phyloP scores from a whole-genome alignment of 352 stramenopile species.

The Achlya hypogyna region DNA sequence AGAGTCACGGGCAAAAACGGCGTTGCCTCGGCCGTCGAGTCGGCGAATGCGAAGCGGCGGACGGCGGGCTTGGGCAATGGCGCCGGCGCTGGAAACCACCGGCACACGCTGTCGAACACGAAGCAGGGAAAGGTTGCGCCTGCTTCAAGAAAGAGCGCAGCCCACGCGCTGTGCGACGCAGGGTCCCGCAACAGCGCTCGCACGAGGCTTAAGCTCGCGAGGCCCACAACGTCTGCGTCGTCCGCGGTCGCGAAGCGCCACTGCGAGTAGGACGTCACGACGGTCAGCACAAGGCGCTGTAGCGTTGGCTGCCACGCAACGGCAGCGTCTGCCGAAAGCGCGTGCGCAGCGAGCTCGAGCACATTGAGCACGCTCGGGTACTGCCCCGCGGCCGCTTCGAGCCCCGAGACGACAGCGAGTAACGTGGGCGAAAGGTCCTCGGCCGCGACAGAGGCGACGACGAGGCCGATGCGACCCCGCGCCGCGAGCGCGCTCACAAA shows the following conservation, averaged over 20 bases:
- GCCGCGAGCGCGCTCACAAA: neutral
- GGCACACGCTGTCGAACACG: neutral
- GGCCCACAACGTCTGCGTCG: neutral
- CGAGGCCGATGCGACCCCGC: neutral
- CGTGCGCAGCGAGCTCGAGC: neutral
- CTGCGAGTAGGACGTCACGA: neutral
- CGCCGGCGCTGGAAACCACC: neutral
- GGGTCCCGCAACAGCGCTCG: neutral
- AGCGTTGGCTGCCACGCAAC: neutral
- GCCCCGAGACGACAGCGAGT: neutral
- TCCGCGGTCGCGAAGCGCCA: neutral
- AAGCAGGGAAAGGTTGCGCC: neutral
- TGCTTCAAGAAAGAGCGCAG: neutral
- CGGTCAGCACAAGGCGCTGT: neutral
- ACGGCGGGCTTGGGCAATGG: neutral
- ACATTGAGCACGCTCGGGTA: slow-evolving; percentile 3
- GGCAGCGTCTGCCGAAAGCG: neutral
- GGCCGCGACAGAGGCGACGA: neutral
- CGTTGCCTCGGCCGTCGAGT: neutral
- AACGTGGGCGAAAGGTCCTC: neutral
- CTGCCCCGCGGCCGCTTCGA: neutral
- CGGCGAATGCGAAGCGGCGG: neutral
- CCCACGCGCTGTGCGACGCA: neutral
- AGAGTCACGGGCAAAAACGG: neutral
- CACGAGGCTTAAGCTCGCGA: neutral